A percentile compares a stretch with the other conserved stretches of the same genome.
Evolutionary conservation across 148 eudicot species (phyloP).

Genomic region (Hydrangea macrophylla): DNA sequence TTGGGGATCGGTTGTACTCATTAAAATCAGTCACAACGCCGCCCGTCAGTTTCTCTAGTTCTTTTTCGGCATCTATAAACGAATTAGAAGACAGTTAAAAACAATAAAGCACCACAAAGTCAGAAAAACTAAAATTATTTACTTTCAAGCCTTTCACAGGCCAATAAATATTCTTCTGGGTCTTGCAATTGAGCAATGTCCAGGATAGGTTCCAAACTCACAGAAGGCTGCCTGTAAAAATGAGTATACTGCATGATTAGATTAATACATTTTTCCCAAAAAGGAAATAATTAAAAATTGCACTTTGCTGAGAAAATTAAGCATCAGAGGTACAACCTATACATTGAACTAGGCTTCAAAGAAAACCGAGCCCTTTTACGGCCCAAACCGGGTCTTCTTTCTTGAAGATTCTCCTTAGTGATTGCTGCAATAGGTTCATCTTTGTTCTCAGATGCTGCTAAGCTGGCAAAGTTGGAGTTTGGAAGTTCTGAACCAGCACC

Average conservation of each 20-base stretch:
- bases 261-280: neutral
- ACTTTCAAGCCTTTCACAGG: constrained; percentile 53
- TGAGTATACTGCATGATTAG: neutral
- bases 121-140: too few relatives aligned
- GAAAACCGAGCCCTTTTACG: constrained; percentile 47
- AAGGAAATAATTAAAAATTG: too few relatives aligned
- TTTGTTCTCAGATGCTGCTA: constrained; percentile 12
- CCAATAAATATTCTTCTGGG: constrained; percentile 45
- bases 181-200: constrained; percentile 40
- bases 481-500: constrained; percentile 22
- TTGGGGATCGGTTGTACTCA: too few relatives aligned
- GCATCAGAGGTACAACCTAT: neutral
- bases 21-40: too few relatives aligned
- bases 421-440: constrained; percentile 16
- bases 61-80: too few relatives aligned
- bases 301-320: constrained; percentile 4
- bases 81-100: too few relatives aligned
- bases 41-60: too few relatives aligned
- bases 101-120: too few relatives aligned
- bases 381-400: constrained; percentile 47
- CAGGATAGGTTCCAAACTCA: constrained; percentile 21
- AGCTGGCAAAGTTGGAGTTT: constrained; percentile 10
- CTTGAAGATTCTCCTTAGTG: constrained; percentile 21
- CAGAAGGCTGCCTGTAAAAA: constrained; percentile 36
- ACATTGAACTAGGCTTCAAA: constrained; percentile 42